These are phyloP conservation scores for Micractinium sp. DNA, from an alignment of 139 green algal genomes.

Conservation along the genomic window DNA sequence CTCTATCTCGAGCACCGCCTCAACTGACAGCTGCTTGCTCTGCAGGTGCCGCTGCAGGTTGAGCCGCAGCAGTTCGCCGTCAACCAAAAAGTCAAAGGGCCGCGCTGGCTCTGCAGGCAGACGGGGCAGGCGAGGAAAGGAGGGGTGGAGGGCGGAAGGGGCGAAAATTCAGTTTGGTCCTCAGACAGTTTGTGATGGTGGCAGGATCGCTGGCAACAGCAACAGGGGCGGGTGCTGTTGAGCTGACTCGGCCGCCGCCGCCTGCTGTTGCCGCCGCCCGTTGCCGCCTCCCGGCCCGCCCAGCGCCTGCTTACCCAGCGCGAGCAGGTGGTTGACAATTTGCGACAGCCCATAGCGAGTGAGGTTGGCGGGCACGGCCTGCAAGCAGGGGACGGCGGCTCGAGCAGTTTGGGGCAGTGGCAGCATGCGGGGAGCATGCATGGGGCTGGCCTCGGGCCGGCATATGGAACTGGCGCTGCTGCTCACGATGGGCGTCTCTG, in stretches of 20 bases:
- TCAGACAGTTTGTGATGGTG: too few relatives aligned
- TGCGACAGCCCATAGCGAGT: constrained; percentile 95
- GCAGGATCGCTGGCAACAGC: too few relatives aligned
- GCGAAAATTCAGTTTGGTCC: background rate
- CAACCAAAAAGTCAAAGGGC: constrained; percentile 96
- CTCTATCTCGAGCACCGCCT: constrained; percentile 86
- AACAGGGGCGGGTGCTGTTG: too few relatives aligned
- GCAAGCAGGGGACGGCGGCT: background rate
- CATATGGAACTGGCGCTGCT: background rate
- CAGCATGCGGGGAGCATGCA: background rate
- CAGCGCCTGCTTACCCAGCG: constrained; percentile 63
- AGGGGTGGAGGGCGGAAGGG: background rate
- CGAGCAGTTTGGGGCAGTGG: background rate
- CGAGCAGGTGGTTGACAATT: constrained; percentile 95
- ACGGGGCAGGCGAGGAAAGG: background rate
- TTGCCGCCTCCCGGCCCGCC: background rate
- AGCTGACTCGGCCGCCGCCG: too few relatives aligned
- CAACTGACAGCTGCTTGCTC: constrained; percentile 77
- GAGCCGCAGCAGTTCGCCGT: constrained; percentile 85
- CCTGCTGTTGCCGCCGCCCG: background rate
- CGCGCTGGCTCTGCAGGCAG: constrained; percentile 67
- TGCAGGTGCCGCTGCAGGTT: constrained; percentile 83
- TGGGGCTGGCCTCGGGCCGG: background rate
- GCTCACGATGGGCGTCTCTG: constrained; percentile 78
- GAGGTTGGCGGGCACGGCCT: constrained; percentile 87